Conservation (phyloP, 176 grass and related monocot genomes). For the Oryza officinalis region DNA sequence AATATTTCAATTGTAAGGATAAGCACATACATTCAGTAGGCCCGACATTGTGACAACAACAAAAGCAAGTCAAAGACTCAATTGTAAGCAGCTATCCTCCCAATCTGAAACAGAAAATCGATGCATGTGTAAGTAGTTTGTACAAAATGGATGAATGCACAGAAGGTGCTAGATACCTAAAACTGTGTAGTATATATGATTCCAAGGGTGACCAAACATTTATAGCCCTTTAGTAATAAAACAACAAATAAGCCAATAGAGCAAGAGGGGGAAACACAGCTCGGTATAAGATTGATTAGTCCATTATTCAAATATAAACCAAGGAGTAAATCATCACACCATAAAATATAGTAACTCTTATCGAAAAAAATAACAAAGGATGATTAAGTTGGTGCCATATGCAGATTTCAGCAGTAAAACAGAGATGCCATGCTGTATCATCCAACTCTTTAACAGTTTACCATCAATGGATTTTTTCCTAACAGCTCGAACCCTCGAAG, state of each 20-base stretch:
- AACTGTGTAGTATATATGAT: background rate
- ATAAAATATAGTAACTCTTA: background rate
- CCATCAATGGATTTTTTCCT: background rate
- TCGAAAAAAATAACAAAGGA: background rate
- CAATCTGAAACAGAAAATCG: conserved; percentile 48
- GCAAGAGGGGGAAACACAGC: background rate
- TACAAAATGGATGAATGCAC: background rate
- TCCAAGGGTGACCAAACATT: background rate
- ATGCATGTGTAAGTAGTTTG: conserved; percentile 24
- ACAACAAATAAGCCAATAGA: background rate
- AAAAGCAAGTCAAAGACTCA: conserved; percentile 34
- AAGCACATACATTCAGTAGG: conserved; percentile 65
- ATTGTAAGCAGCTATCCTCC: conserved; percentile 36
- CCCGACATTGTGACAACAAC: conserved; percentile 64
- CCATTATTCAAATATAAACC: background rate
- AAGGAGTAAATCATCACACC: background rate
- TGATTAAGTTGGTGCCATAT: background rate
- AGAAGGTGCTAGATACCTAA: background rate
- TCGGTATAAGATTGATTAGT: background rate
- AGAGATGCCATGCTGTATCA: background rate
- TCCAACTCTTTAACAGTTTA: background rate
- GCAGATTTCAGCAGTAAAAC: background rate
- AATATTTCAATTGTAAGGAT: conserved; percentile 16
- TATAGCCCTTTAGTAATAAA: background rate
- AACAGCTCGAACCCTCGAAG: background rate